A percentile compares a stretch with the other conserved stretches of the same genome.
Conservation (phyloP, 1,284 basidiomycete genomes). For the Caloboletus firmus region DNA sequence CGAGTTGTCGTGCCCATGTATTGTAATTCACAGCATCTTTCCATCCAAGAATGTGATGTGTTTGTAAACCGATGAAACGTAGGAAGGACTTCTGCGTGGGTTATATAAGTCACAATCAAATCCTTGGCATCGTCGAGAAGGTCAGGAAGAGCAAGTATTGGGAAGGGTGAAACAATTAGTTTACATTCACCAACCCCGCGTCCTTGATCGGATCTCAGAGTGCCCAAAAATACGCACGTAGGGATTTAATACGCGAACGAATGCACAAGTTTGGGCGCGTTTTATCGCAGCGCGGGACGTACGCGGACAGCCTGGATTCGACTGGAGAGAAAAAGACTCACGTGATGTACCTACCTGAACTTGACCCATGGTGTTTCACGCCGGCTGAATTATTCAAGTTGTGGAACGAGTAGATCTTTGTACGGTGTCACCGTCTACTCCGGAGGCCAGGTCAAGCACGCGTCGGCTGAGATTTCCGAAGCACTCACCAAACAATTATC, state of each 20-base stretch:
- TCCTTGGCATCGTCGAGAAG: not conserved
- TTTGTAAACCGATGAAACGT: not conserved
- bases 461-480: not conserved
- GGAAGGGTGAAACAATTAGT: not conserved
- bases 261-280: slow-evolving; percentile 59
- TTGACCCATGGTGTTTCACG: slow-evolving; percentile 71
- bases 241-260: slow-evolving; percentile 55
- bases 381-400: slow-evolving; percentile 88
- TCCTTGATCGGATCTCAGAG: slow-evolving; percentile 47
- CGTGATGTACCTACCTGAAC: slow-evolving; percentile 62
- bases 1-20: not conserved
- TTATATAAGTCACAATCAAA: not conserved
- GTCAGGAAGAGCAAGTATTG: not conserved
- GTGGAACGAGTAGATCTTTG: slow-evolving; percentile 67
- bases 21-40: not conserved
- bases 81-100: not conserved
- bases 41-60: not conserved
- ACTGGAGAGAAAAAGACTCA: not conserved
- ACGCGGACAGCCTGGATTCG: too few species aligned
- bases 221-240: slow-evolving; percentile 49
- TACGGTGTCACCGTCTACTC: slow-evolving; percentile 74
- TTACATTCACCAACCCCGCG: not conserved
- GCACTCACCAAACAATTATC: not conserved
- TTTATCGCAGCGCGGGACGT: slow-evolving; percentile 65
- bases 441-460: not conserved